phyloP scores from a whole-genome alignment of 2,329 filamentous ascomycete species.

The Drechslerella stenobrocha region DNA sequence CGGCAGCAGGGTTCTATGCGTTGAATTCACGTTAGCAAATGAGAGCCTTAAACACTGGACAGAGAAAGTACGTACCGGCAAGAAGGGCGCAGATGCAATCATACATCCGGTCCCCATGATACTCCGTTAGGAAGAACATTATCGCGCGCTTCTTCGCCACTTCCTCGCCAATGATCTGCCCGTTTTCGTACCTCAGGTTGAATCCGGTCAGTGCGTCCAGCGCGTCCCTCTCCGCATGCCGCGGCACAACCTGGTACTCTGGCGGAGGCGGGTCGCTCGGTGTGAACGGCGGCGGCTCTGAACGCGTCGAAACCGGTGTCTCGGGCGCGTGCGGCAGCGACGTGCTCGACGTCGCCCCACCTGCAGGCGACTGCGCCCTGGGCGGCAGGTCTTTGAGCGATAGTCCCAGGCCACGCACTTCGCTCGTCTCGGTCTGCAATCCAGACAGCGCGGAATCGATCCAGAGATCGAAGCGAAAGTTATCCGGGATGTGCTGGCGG shows the following conservation, averaged over 20 bases:
- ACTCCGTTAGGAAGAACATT: slow-evolving; percentile 46
- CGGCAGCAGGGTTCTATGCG: slow-evolving; percentile 34
- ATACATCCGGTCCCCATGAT: slow-evolving; percentile 39
- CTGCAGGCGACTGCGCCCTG: slow-evolving; percentile 21
- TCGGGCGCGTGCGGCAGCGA: slow-evolving; percentile 21
- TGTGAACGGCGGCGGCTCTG: slow-evolving; percentile 41
- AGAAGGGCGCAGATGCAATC: slow-evolving; percentile 40
- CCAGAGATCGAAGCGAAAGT: slow-evolving; percentile 45
- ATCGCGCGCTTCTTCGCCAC: slow-evolving; percentile 47
- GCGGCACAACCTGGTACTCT: slow-evolving; percentile 33
- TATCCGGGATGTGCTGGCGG: slow-evolving; percentile 41
- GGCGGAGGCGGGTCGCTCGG: slow-evolving; percentile 43
- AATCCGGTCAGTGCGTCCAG: slow-evolving; percentile 35
- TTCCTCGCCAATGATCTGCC: slow-evolving; percentile 35
- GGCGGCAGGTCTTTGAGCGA: slow-evolving; percentile 22
- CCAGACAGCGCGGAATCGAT: slow-evolving; percentile 41
- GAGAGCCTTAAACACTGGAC: no score
- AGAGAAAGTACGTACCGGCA: slow-evolving; percentile 18
- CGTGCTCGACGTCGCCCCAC: neutral
- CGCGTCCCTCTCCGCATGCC: slow-evolving; percentile 13
- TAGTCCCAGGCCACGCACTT: slow-evolving; percentile 12
- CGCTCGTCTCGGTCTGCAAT: slow-evolving; percentile 32
- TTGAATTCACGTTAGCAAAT: neutral
- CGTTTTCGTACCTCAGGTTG: slow-evolving; percentile 35
- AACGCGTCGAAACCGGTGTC: slow-evolving; percentile 27